Conservation (phyloP, 192 early-diverging fungal species). For the Podila verticillata region DNA sequence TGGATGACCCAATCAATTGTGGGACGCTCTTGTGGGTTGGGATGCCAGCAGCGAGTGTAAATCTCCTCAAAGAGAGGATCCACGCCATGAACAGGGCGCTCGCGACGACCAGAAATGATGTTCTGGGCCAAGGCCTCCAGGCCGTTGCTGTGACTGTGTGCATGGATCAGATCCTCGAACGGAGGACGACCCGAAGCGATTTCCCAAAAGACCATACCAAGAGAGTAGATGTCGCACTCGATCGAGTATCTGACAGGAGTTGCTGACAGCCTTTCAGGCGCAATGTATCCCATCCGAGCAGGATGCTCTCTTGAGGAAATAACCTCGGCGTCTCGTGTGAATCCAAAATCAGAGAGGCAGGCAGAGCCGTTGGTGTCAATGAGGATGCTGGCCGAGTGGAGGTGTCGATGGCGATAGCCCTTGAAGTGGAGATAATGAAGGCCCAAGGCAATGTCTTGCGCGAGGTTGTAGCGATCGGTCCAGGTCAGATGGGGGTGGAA, state of each 20-base stretch:
- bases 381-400: constrained; percentile 42
- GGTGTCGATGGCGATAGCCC: constrained; percentile 48
- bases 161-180: constrained; percentile 28
- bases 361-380: constrained; percentile 49
- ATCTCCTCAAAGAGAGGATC: constrained; percentile 38
- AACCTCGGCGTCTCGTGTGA: constrained; percentile 33
- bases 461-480: constrained; percentile 51
- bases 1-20: constrained; percentile 35
- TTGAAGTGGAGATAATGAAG: constrained; percentile 45
- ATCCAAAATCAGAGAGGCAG: constrained; percentile 45
- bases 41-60: constrained; percentile 37
- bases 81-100: constrained; percentile 19
- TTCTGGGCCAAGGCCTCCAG: constrained; percentile 36
- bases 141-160: constrained; percentile 17
- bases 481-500: constrained; percentile 47
- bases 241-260: constrained; percentile 43
- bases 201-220: constrained; percentile 52
- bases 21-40: constrained; percentile 39
- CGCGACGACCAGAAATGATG: constrained; percentile 36
- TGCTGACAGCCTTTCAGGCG: constrained; percentile 37
- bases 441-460: constrained; percentile 41
- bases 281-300: constrained; percentile 47
- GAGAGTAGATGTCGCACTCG: constrained; percentile 44
- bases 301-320: constrained; percentile 42
- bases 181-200: constrained; percentile 41